Base-by-base conservation (phyloP, 1,139 yeast genomes). In the Yamadazyma atmosphaerica region DNA sequence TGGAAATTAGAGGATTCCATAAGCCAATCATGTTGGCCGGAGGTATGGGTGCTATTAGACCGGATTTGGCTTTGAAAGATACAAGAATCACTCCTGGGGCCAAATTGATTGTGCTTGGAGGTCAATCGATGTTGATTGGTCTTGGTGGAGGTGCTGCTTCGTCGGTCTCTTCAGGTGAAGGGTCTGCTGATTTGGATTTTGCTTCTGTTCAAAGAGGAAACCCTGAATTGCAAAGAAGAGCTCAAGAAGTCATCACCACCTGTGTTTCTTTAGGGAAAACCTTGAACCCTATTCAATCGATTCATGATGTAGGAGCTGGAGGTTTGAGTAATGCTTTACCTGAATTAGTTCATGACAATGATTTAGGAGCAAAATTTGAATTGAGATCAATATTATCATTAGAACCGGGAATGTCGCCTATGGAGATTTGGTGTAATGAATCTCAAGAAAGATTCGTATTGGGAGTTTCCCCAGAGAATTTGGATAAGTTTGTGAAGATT, bases 111-210 rank as follows among this genome's bases (percentile, higher is more conserved):
- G 98, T 94, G 19, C 79, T 94, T 39, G 99, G 99, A 58, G 99
- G 99, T 42, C 96, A 90, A 54, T 86, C 90, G n/a, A 92, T 94
- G 98, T 79, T 94, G 54, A 92, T 94, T 65, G 99, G 99, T 57
- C 77, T 92, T 43, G 99, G 99, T 57, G 99, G 99, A 58, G 99
- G 99, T 68, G 98, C 98, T 34, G 98, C 98, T 8, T 92, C 98
- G 5, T 87, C 96, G 8, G 79, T 90, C 38, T 81, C 95, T 13
- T 86, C 97, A 18, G 97, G 98, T 55, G 97, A 89, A 62, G 96
- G 95, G 37, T 86, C 95, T 33, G 96, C 97, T 15, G 96, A 85
- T 48, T 78, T 94, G 51, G 99, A 94, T 71, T 94, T 90, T 66
- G 98, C 98, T 14, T 90, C 98, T 17, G 99, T 94, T 31, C 99